These are phyloP conservation scores for Yamadazyma scolyti DNA, from an alignment of 805 yeast species.

Conservation along the genomic window DNA sequence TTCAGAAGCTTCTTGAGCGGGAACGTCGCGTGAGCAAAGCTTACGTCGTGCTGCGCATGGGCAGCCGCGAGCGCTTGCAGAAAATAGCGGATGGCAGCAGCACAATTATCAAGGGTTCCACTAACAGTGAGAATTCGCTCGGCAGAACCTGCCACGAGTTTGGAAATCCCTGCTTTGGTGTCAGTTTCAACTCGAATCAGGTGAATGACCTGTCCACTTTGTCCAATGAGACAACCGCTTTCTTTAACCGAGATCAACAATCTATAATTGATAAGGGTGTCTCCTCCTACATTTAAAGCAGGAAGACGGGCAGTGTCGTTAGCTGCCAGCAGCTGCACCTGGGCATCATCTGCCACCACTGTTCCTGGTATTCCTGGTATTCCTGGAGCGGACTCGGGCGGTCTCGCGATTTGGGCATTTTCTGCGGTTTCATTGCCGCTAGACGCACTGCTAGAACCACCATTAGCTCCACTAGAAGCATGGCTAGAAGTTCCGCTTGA, in stretches of 20 bases:
- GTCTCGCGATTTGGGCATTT: no score
- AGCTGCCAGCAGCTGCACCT: no score
- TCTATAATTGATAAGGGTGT: slow-evolving; percentile 39
- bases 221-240: slow-evolving; percentile 88
- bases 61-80: slow-evolving; percentile 59
- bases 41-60: slow-evolving; percentile 17
- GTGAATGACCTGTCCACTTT: slow-evolving; percentile 75
- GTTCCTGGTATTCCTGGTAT: no score
- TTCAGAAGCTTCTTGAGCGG: slow-evolving; percentile 59
- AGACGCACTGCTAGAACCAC: no score
- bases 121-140: slow-evolving; percentile 80
- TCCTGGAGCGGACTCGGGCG: no score
- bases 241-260: slow-evolving; percentile 78
- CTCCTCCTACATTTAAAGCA: slow-evolving; percentile 13
- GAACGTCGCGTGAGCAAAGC: no score
- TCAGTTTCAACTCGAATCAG: slow-evolving; percentile 68
- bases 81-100: slow-evolving; percentile 67
- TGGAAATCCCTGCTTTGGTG: slow-evolving; percentile 85
- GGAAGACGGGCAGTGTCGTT: slow-evolving; percentile 26
- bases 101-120: slow-evolving; percentile 66
- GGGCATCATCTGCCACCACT: no score
- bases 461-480: no score
- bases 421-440: no score
- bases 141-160: slow-evolving; percentile 72
- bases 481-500: no score